Evolutionary conservation across 2,329 filamentous ascomycete species (phyloP).

Genomic region (Teratosphaeria epicoccoides): DNA sequence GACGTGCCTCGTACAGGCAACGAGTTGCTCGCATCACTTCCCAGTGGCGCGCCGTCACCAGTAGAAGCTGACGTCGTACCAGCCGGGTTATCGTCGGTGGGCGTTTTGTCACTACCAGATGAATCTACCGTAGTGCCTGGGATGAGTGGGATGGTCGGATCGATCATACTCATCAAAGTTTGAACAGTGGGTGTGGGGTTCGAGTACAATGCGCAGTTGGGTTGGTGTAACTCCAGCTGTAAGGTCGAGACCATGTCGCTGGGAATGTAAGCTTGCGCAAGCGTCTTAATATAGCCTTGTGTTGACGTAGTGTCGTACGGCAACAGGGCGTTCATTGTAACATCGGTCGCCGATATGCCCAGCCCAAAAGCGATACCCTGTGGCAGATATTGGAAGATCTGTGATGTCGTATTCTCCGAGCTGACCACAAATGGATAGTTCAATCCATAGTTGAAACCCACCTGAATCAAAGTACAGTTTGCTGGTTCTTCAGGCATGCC

Average conservation of each 20-base stretch:
- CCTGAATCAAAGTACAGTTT: conserved; percentile 63
- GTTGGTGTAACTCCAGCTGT: conserved; percentile 56
- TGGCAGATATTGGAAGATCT: conserved; percentile 75
- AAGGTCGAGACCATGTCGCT: conserved; percentile 44
- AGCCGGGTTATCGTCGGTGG: conserved; percentile 30
- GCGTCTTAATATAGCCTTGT: conserved; percentile 70
- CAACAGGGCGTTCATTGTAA: conserved; percentile 60
- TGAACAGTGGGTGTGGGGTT: conserved; percentile 55
- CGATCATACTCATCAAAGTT: conserved; percentile 69
- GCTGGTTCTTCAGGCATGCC: conserved; percentile 45
- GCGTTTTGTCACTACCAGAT: conserved; percentile 24
- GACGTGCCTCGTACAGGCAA: conserved; percentile 54
- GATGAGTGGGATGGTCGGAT: conserved; percentile 65
- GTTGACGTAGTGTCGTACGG: conserved; percentile 62
- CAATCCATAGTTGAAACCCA: conserved; percentile 70
- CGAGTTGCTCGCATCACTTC: conserved; percentile 40
- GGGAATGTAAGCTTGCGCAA: conserved; percentile 47
- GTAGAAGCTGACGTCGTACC: conserved; percentile 23
- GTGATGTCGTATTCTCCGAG: conserved; percentile 61
- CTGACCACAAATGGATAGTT: conserved; percentile 76
- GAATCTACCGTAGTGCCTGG: conserved; percentile 35
- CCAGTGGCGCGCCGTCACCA: conserved; percentile 40
- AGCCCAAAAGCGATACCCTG: conserved; percentile 59
- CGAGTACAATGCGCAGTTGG: conserved; percentile 65
- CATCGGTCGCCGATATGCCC: conserved; percentile 35